Percentiles rank a stretch among this genome's conserved stretches.
phyloP scores from a whole-genome alignment of 2,329 filamentous ascomycete species.

The Claviceps cyperi region DNA sequence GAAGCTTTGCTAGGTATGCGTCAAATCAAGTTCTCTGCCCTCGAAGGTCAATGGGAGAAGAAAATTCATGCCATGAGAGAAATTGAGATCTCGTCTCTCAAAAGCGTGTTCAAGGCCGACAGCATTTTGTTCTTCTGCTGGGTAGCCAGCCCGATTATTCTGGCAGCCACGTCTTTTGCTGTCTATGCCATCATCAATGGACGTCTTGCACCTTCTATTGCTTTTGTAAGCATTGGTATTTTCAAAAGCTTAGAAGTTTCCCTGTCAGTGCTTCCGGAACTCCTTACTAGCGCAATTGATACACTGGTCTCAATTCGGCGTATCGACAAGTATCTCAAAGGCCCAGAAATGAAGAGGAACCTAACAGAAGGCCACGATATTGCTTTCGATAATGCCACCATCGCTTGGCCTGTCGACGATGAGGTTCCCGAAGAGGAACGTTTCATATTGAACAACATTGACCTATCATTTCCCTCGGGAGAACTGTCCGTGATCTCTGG shows the following conservation, averaged over 20 bases:
- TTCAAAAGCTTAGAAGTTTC: constrained; percentile 62
- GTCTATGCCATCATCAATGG: constrained; percentile 52
- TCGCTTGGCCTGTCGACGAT: constrained; percentile 61
- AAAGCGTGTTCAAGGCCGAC: constrained; percentile 51
- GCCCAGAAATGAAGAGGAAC: constrained; percentile 46
- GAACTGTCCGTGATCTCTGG: constrained; percentile 64
- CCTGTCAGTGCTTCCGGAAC: constrained; percentile 55
- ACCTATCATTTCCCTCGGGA: constrained; percentile 50
- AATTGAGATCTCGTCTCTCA: constrained; percentile 51
- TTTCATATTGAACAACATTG: constrained; percentile 52
- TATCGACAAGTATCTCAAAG: constrained; percentile 55
- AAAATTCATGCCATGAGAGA: constrained; percentile 50
- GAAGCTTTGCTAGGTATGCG: constrained; percentile 67
- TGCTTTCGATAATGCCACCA: constrained; percentile 49
- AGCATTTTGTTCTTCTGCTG: constrained; percentile 50
- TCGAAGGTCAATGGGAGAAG: constrained; percentile 60
- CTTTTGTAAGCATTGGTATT: constrained; percentile 64
- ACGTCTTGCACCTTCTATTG: constrained; percentile 53
- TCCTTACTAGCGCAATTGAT: constrained; percentile 57
- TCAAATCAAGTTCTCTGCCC: constrained; percentile 72
- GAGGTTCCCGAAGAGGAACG: constrained; percentile 40
- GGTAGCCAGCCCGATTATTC: constrained; percentile 58
- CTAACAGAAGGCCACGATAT: constrained; percentile 44
- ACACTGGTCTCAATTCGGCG: constrained; percentile 58
- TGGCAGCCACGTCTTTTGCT: constrained; percentile 56